Conservation (phyloP, 202 grass and related monocot genomes). For the Musa balbisiana region DNA sequence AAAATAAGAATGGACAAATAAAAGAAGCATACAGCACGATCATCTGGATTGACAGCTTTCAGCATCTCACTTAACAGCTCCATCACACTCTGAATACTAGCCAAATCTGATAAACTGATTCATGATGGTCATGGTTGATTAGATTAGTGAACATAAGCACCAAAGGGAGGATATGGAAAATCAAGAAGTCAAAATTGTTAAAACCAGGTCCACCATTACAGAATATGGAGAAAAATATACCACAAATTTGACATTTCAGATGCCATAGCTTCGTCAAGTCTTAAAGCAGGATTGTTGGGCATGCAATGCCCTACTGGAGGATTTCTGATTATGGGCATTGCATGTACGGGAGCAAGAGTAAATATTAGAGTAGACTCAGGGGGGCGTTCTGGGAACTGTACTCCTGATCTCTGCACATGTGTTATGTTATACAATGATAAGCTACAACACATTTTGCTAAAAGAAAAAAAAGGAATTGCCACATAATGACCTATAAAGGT, state of each 20-base stretch:
- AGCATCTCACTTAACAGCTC: conserved; percentile 80
- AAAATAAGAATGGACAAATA: conserved; percentile 1
- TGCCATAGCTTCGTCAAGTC: conserved; percentile 69
- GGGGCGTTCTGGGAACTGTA: conserved; percentile 55
- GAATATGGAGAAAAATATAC: conserved; percentile 24
- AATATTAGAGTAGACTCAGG: conserved; percentile 56
- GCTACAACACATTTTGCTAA: conserved; percentile 7
- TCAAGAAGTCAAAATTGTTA: background rate
- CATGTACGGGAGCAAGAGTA: conserved; percentile 33
- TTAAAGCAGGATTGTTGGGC: conserved; percentile 42
- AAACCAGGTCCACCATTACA: conserved; percentile 11
- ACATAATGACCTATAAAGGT: background rate
- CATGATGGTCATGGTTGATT: background rate
- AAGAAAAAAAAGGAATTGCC: background rate
- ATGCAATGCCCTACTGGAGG: conserved; percentile 33
- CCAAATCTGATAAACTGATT: conserved; percentile 53
- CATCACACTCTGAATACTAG: conserved; percentile 39
- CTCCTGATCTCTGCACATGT: conserved; percentile 50
- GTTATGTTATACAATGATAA: background rate
- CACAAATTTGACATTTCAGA: conserved; percentile 48
- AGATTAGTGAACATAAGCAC: conserved; percentile 1
- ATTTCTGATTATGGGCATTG: conserved; percentile 16
- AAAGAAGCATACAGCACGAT: conserved; percentile 43
- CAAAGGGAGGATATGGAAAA: conserved; percentile 22
- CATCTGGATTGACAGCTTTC: conserved; percentile 55